Evolutionary conservation across 768 basidiomycete species (phyloP).

Genomic region (Suillus subluteus): DNA sequence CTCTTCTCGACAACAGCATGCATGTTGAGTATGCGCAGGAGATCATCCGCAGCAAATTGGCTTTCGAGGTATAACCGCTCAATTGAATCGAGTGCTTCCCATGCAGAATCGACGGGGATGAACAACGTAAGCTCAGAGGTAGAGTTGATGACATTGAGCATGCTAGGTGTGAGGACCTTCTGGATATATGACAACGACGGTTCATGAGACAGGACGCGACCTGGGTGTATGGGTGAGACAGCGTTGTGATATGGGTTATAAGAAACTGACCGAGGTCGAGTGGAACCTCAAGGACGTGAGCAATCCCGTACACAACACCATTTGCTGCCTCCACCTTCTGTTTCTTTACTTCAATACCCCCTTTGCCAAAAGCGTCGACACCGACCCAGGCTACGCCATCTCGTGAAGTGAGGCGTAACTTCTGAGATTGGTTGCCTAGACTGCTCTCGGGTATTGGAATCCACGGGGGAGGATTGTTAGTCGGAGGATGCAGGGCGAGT

Average conservation of each 20-base stretch:
- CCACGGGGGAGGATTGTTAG: constrained; percentile 78
- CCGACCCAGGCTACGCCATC: constrained; percentile 60
- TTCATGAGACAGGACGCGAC: constrained; percentile 59
- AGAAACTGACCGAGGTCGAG: constrained; percentile 64
- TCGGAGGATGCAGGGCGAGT: constrained; percentile 57
- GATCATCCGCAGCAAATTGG: constrained; percentile 80
- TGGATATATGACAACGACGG: constrained; percentile 73
- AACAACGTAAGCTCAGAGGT: constrained; percentile 85
- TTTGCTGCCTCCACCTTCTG: constrained; percentile 63
- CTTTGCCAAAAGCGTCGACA: constrained; percentile 79
- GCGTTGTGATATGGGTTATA: constrained; percentile 4
- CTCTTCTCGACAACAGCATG: constrained; percentile 63
- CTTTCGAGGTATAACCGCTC: constrained; percentile 91
- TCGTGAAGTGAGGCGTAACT: constrained; percentile 63
- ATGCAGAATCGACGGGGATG: constrained; percentile 84
- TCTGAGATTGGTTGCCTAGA: constrained; percentile 81
- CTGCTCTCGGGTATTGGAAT: constrained; percentile 82
- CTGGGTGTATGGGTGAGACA: constrained; percentile 40
- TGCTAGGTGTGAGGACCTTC: constrained; percentile 67
- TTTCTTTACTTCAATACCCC: constrained; percentile 70
- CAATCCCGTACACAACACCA: constrained; percentile 77
- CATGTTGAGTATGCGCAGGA: constrained; percentile 77
- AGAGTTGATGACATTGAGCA: constrained; percentile 58
- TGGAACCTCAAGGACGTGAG: constrained; percentile 75
- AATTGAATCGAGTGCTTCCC: constrained; percentile 72